Base-by-base conservation (phyloP, 164 flowering plant genomes). In the Tinospora cordifolia region DNA sequence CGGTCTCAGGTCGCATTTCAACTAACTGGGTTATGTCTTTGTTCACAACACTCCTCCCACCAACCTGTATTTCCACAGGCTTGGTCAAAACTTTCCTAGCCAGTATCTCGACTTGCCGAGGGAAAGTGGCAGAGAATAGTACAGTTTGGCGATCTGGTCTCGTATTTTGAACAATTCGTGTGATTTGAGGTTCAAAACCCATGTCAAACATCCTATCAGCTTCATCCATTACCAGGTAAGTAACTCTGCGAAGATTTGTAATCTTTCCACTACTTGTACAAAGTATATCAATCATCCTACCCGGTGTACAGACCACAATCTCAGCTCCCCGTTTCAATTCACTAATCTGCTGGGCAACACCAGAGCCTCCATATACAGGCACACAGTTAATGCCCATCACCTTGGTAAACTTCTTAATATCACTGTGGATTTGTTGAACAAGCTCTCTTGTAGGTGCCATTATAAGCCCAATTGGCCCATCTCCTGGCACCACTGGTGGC, bases 361-460 rank as follows among this genome's bases (percentile, higher is more conserved):
- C 97, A 68, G 96, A 89, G 65, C 98, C 98, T 64, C 98, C 98
- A 79, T 91, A 94, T 0, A 94, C 93, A 60, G 98, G 93, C 71
- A 90, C 96, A 82, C 92, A 90, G 76, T 80, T 87, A 68, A 94
- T 57, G 67, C 90, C 92, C 81, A 89, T 47, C 6, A 40, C 88
- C 79, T 89, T 94, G 69, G 98, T 65, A 71, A 94, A 90, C 81
- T 89, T 94, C 83, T 72, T 90, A 30, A 94, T 88, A 70, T 94
- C 98, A 76, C 84, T 84, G 73, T 92, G 89, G 41, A 94, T 94
- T 83, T 94, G 98, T 83, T 94, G 96, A 57, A 94, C 98, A 78
- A 94, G 94, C 78, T 94, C 98, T 67, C 98, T 87, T 0, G 98
- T 94, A 19, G 97, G 98, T 40, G 98, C 98, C 97, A 94, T 91